phyloP scores from a whole-genome alignment of 2,329 filamentous ascomycete genomes.

The Aureobasidium subglaciale region DNA sequence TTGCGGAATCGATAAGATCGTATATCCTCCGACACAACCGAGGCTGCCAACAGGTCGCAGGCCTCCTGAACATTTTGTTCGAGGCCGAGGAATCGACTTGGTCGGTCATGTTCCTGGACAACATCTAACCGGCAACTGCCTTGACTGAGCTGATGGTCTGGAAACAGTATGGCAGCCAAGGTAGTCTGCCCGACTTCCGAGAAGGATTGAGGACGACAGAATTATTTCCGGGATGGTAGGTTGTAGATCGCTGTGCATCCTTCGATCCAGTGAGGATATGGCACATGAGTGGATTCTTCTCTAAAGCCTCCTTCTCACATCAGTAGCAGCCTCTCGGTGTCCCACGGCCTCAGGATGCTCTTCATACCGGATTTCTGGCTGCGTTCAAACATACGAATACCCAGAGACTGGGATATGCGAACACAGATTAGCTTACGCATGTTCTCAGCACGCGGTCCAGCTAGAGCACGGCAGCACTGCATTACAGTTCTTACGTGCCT shows the following conservation, averaged over 20 bases:
- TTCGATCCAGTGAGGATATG: not conserved
- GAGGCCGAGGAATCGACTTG: too few relatives aligned
- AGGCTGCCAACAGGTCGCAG: not conserved
- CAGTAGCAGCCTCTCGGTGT: too few relatives aligned
- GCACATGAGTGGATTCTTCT: too few relatives aligned
- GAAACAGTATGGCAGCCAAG: too few relatives aligned
- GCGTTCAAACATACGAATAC: not conserved
- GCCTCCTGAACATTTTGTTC: not conserved
- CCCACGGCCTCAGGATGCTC: not conserved
- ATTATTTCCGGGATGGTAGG: not conserved
- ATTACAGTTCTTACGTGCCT: not conserved
- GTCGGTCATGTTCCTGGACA: too few relatives aligned
- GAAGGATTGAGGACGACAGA: not conserved
- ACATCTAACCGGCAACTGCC: too few relatives aligned
- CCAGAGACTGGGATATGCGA: not conserved
- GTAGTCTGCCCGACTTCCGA: too few relatives aligned
- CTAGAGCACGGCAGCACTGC: not conserved
- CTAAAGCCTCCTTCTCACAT: not conserved
- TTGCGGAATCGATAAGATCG: not conserved
- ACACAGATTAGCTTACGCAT: not conserved
- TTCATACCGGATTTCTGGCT: not conserved
- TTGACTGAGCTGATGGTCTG: too few relatives aligned
- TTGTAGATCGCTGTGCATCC: not conserved
- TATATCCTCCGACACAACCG: not conserved
- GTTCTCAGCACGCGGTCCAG: not conserved